Conservation (phyloP, 1,139 yeast species). For the Hyphopichia wangnamkhiaoensis region DNA sequence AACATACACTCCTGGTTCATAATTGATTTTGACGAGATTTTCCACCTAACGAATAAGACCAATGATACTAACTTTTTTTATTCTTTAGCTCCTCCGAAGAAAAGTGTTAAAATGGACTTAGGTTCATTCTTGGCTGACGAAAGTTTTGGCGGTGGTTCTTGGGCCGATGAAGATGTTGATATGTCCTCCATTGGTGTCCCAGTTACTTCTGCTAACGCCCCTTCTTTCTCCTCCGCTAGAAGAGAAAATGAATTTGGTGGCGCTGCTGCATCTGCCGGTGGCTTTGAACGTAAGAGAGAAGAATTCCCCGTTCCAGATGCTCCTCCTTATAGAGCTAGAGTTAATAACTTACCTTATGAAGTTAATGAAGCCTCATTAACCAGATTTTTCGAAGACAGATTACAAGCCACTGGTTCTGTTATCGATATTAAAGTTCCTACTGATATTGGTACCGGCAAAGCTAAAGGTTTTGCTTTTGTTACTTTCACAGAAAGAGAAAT, state of each 20-base stretch:
- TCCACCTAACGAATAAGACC: no score
- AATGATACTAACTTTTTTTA: no score
- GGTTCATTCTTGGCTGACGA: constrained; percentile 53
- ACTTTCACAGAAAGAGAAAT: constrained; percentile 68
- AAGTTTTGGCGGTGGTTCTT: constrained; percentile 48
- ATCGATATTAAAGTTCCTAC: constrained; percentile 69
- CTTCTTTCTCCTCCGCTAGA: constrained; percentile 7
- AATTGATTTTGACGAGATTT: no score
- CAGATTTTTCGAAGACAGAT: constrained; percentile 67
- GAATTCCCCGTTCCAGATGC: constrained; percentile 87
- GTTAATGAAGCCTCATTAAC: constrained; percentile 64
- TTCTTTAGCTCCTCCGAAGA: constrained; percentile 42
- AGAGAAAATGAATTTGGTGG: constrained; percentile 8
- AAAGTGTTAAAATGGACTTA: constrained; percentile 50
- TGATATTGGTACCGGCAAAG: constrained; percentile 62
- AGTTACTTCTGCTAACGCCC: constrained; percentile 17
- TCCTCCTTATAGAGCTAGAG: constrained; percentile 89
- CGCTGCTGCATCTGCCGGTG: not conserved
- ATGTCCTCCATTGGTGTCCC: constrained; percentile 56
- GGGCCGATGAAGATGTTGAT: constrained; percentile 65
- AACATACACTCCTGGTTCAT: no score
- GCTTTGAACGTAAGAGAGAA: constrained; percentile 42
- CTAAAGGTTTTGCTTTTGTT: constrained; percentile 86
- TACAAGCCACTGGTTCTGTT: constrained; percentile 50
- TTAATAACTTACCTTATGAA: constrained; percentile 86